Base-by-base conservation (phyloP, 495 filamentous ascomycete genomes). In the Annulohypoxylon moriforme region DNA sequence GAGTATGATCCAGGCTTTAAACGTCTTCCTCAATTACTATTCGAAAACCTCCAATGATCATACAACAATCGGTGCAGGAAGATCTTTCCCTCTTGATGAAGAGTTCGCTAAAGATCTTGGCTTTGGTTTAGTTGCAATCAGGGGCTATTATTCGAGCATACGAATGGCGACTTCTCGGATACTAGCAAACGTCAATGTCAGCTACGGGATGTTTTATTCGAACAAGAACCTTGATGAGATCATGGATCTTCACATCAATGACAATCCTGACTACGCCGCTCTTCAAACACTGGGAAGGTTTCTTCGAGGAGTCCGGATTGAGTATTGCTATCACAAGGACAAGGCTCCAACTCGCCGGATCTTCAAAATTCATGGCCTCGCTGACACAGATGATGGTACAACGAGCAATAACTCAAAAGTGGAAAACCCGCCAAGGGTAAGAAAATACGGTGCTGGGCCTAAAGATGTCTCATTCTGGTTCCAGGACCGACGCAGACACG, bases 161-260 rank as follows among this genome's bases (percentile, higher is more conserved):
- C 85, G 86, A 34, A 79, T 83, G 1, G 86, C 86, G 1, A 88
- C 88, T 11, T 80, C 81, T 8, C 82, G 88, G 14, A 61, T 88
- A 4, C 74, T 89, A 4, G 75, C 87, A 10, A 89, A 89, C 46
- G 83, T 89, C 8, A 78, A 81, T 40, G 69, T 77, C 10, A 77
- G 61, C 31, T 69, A 77, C 25, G 76, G 60, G 10, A 68, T 68
- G 4, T 81, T 80, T 42, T 64, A 77, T 6, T 2, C 73, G 14
- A 62, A 75, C 44, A 20, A 49, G 5, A 33, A 25, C 5, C 68
- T 79, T 9, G 29, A 58, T 27, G 2, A n/a, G 3, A 16, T 60
- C 29, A 58, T 67, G 14, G 38, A 25, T 8, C 2, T 16, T 31
- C 4, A 52, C 38, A n/a, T n/a, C n/a, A n/a, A n/a, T n/a, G n/a